These are phyloP conservation scores for Cytospora chrysosperma DNA, from an alignment of 2,329 filamentous ascomycete genomes.

Conservation along the genomic window DNA sequence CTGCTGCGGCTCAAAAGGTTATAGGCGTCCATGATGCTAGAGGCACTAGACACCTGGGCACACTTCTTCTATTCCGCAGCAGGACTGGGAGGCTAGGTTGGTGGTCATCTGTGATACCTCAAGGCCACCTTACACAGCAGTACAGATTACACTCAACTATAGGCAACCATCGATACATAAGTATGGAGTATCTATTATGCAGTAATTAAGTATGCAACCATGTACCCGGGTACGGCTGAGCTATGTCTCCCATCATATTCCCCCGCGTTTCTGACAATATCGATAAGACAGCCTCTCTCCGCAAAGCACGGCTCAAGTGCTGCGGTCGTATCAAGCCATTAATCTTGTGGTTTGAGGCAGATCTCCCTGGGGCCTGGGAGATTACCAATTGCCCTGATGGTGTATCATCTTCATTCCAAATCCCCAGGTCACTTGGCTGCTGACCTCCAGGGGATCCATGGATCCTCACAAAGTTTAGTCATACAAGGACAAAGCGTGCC, in stretches of 20 bases:
- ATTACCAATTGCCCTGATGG: constrained; percentile 10
- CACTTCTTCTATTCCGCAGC: too few species aligned
- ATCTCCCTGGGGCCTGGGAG: neutral
- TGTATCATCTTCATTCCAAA: neutral
- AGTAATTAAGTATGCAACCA: too few species aligned
- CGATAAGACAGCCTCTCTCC: too few species aligned
- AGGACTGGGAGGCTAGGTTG: too few species aligned
- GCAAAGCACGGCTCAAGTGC: neutral
- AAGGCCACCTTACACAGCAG: constrained; percentile 1
- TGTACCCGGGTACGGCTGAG: too few species aligned
- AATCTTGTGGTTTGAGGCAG: neutral
- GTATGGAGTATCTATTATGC: too few species aligned
- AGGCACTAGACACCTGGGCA: too few species aligned
- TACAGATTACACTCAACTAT: neutral
- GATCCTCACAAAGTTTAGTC: neutral
- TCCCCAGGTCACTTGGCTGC: too few species aligned
- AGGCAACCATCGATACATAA: neutral
- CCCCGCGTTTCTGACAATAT: neutral
- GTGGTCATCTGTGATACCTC: neutral
- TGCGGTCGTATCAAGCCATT: neutral
- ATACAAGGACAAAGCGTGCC: neutral
- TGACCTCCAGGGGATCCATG: too few species aligned
- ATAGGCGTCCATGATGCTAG: too few species aligned
- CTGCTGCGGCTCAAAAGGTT: too few species aligned
- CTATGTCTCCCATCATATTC: too few species aligned